These are phyloP conservation scores for Aspergillus terreus DNA, from an alignment of 2,329 filamentous ascomycete genomes.

Conservation along the genomic window DNA sequence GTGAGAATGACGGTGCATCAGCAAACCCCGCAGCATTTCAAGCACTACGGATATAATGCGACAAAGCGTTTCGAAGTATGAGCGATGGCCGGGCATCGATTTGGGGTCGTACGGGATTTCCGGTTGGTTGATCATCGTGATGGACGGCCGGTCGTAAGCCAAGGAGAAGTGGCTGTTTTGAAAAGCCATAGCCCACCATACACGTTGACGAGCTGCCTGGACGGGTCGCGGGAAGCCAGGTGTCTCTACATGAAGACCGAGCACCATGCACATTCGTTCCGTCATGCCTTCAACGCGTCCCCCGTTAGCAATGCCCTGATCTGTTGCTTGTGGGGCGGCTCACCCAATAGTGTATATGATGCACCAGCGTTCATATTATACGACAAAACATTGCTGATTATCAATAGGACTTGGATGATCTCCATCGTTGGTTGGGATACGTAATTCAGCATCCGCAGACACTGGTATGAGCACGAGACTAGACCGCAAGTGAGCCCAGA, in stretches of 20 bases:
- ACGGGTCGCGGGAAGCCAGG: conserved; percentile 46
- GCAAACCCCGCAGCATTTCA: conserved; percentile 54
- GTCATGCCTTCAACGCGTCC: conserved; percentile 24
- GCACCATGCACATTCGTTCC: conserved; percentile 51
- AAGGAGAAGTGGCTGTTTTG: conserved; percentile 60
- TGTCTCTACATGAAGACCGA: conserved; percentile 55
- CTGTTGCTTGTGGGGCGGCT: conserved; percentile 17
- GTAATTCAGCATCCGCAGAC: conserved; percentile 61
- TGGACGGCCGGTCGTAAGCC: conserved; percentile 56
- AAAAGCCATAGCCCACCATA: conserved; percentile 57
- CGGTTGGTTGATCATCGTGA: conserved; percentile 48
- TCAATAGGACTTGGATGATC: conserved; percentile 58
- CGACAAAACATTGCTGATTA: conserved; percentile 60
- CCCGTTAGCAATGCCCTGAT: conserved; percentile 3
- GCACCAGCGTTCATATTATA: conserved; percentile 64
- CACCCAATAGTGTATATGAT: conserved; percentile 57
- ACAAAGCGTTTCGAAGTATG: conserved; percentile 55
- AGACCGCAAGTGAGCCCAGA: conserved; percentile 19
- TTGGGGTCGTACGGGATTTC: conserved; percentile 47
- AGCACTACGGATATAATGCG: conserved; percentile 50
- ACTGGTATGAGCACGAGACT: conserved; percentile 64
- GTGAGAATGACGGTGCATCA: conserved; percentile 45
- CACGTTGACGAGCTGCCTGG: conserved; percentile 34
- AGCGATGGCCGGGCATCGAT: conserved; percentile 48
- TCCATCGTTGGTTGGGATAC: conserved; percentile 58